Conservation (phyloP, 345 rosid species). For the Brassica rapa region DNA sequence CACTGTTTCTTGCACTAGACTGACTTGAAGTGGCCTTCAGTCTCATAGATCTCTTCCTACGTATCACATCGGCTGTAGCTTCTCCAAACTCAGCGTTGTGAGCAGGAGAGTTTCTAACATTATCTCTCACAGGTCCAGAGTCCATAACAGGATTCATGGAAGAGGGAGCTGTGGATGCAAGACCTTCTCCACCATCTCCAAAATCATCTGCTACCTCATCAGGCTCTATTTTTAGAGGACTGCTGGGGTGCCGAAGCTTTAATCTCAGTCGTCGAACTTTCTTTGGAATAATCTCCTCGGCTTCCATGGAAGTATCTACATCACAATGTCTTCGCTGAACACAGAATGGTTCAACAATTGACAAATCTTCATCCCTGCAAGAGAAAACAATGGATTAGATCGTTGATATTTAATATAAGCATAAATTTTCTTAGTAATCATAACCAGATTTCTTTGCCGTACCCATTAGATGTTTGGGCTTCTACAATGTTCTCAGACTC, state of each 20-base stretch:
- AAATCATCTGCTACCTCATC: slow-evolving; percentile 41
- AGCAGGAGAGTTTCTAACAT: slow-evolving; percentile 36
- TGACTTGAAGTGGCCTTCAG: slow-evolving; percentile 55
- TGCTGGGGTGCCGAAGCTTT: slow-evolving; percentile 45
- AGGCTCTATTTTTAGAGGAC: slow-evolving; percentile 44
- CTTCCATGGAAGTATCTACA: slow-evolving; percentile 40
- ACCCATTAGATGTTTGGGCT: slow-evolving; percentile 44
- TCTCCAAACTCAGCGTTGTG: slow-evolving; percentile 42
- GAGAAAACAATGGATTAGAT: slow-evolving; percentile 33
- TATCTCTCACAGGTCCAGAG: slow-evolving; percentile 37
- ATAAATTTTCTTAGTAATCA: slow-evolving; percentile 9
- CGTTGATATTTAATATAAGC: slow-evolving; percentile 10
- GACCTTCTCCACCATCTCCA: slow-evolving; percentile 32
- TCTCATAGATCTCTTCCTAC: slow-evolving; percentile 71
- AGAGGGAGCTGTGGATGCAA: slow-evolving; percentile 34
- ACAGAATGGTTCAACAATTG: slow-evolving; percentile 37
- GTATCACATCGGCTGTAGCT: slow-evolving; percentile 50
- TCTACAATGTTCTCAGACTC: slow-evolving; percentile 40
- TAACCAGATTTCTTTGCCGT: slow-evolving; percentile 34
- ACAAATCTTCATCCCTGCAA: slow-evolving; percentile 54
- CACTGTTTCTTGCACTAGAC: slow-evolving; percentile 37
- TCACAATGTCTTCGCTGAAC: slow-evolving; percentile 33
- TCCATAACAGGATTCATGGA: slow-evolving; percentile 36
- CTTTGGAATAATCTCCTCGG: slow-evolving; percentile 47
- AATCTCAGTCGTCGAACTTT: slow-evolving; percentile 59